phyloP scores from a whole-genome alignment of 805 yeast genomes.

The Hanseniaspora osmophila region DNA sequence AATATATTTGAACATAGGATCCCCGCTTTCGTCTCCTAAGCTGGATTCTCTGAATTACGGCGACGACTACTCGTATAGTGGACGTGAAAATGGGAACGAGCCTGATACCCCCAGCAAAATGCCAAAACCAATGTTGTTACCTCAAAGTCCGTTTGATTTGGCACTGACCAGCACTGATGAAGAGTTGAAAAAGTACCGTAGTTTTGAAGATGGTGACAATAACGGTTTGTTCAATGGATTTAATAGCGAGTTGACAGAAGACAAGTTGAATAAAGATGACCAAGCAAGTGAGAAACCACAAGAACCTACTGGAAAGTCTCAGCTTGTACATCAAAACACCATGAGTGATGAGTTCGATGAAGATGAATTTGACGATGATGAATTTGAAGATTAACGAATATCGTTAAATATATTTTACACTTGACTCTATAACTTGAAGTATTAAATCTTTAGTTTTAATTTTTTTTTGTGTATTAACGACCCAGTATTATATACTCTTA shows the following conservation, averaged over 20 bases:
- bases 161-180: too few species aligned
- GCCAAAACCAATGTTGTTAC: not conserved
- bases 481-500: too few species aligned
- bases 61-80: not conserved
- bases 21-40: slow-evolving; percentile 22
- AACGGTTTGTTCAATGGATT: not conserved
- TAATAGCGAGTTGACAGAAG: not conserved
- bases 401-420: too few species aligned
- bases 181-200: too few species aligned
- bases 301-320: too few species aligned
- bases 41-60: slow-evolving; percentile 9
- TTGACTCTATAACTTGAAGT: not conserved
- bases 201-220: too few species aligned
- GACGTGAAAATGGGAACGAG: not conserved
- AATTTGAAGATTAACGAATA: slow-evolving; percentile 6
- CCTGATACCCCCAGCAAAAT: not conserved
- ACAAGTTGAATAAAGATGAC: slow-evolving; percentile 8
- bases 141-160: not conserved
- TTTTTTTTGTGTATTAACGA: not conserved
- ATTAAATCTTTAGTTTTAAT: not conserved
- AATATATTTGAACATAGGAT: slow-evolving; percentile 22
- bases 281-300: slow-evolving; percentile 5
- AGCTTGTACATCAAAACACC: slow-evolving; percentile 1
- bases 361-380: slow-evolving; percentile 19
- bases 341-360: slow-evolving; percentile 11